A percentile compares a stretch with the other conserved stretches of the same genome.
phyloP scores from a whole-genome alignment of 2,329 filamentous ascomycete genomes.

The Dothistroma pini region DNA sequence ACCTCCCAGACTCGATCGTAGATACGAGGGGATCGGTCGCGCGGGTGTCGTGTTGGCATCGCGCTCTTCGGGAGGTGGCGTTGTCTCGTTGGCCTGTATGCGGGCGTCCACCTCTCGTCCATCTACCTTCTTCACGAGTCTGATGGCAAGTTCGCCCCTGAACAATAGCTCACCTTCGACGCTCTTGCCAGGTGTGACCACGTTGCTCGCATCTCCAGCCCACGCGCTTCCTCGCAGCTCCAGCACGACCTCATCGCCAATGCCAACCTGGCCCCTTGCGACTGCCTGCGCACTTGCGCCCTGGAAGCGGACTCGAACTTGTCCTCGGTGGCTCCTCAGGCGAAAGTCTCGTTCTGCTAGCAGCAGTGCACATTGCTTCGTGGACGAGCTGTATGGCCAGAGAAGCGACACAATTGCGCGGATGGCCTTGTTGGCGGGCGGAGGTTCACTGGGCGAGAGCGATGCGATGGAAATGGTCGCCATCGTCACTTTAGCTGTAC shows the following conservation, averaged over 20 bases:
- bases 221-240: constrained; percentile 67
- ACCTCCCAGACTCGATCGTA: constrained; percentile 20
- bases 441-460: constrained; percentile 26
- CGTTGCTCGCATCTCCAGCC: constrained; percentile 52
- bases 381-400: constrained; percentile 86
- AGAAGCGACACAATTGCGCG: constrained; percentile 75
- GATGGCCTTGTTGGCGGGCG: constrained; percentile 40
- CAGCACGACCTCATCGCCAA: constrained; percentile 71
- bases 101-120: constrained; percentile 9
- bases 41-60: constrained; percentile 1
- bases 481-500: neutral
- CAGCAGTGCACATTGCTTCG: constrained; percentile 69
- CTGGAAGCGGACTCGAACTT: constrained; percentile 73
- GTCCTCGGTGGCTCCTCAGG: constrained; percentile 70
- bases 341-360: constrained; percentile 83
- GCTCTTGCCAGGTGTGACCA: constrained; percentile 53
- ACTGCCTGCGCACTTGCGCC: constrained; percentile 68
- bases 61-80: constrained; percentile 19
- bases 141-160: constrained; percentile 35
- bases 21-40: constrained; percentile 1
- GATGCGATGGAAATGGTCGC: constrained; percentile 29
- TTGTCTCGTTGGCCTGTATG: constrained; percentile 17
- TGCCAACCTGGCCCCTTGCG: constrained; percentile 64
- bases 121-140: constrained; percentile 22
- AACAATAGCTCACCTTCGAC: constrained; percentile 57